These are phyloP conservation scores for Alternaria tenuissima DNA, from an alignment of 2,329 filamentous ascomycete genomes.

Conservation along the genomic window DNA sequence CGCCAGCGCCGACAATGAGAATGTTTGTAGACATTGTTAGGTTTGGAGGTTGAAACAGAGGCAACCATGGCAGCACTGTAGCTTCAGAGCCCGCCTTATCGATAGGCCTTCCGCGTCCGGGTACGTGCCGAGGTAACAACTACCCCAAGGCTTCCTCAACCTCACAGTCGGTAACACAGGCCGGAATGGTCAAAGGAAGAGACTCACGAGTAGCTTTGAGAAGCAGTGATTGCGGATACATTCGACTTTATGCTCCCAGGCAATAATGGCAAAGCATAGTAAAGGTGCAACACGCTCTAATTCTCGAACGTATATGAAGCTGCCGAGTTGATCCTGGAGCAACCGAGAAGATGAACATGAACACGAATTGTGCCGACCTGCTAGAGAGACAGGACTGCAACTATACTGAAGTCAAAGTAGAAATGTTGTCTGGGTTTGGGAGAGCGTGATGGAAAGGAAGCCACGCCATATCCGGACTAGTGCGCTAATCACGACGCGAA, in stretches of 20 bases:
- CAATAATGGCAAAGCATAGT: no score
- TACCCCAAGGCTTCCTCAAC: neutral
- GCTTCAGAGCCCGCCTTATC: conserved; percentile 2
- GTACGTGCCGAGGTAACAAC: neutral
- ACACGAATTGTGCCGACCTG: fast-evolving
- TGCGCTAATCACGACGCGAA: neutral
- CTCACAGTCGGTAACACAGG: neutral
- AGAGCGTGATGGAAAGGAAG: neutral
- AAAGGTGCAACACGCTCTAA: no score
- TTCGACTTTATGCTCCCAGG: fast-evolving
- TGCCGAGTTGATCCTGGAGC: no score
- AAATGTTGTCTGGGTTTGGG: neutral
- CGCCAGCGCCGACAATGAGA: conserved; percentile 74
- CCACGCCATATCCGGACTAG: neutral
- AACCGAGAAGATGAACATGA: no score
- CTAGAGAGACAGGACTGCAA: neutral
- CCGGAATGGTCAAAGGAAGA: neutral
- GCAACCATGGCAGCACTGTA: neutral
- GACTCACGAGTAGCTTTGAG: neutral
- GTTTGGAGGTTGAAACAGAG: neutral
- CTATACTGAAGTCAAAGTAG: neutral
- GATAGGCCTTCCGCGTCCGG: conserved; percentile 19
- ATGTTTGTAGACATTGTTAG: conserved; percentile 58
- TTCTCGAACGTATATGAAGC: no score
- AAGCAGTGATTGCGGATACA: neutral